Evolutionary conservation across 352 stramenopile species (phyloP), one percentile per base, ranked within the genome.

Genomic region (Bremia lactucae): DNA sequence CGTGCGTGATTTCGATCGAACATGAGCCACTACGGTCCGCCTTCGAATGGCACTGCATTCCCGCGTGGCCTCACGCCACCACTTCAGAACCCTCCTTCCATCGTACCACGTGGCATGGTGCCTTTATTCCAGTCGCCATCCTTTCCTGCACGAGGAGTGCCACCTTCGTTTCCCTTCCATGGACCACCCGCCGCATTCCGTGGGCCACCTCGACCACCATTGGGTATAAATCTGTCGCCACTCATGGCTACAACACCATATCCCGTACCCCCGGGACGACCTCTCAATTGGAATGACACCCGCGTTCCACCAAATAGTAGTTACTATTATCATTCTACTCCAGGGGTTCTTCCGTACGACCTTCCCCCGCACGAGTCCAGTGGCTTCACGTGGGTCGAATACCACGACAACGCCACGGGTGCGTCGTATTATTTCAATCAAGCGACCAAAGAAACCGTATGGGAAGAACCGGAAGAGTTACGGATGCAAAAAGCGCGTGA

Each of bases 361-460:
- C 20, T 49, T 7, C 69, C 69, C 0, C 6, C 45, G 16, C 36
- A 20, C 26, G n/a, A 33, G 14, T 25, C 13, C 36, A 24, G 25
- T 14, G 3, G 46, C 1, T 15, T 36, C 0, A 77, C 62, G 10
- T 92, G 79, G 79, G 47, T 82, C 19, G 72, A 92, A 45, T 92
- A 87, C 59, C 85, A 72, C 36, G 79, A 92, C 46, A 62, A 83
- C 34, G 51, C 60, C 1, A 86, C 59, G 7, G 72, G 73, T 2
- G 60, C 83, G 16, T 68, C 62, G 14, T 92, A 92, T 43, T 92
- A 88, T 62, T 87, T 86, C 58, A 77, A 92, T 49, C 79, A 65
- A 6, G 20, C 62, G 13, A 89, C 79, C 0, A 83, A 81, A 35
- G 60, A 65, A 19, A 85, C 66, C 11, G 78, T 87, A n/a, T 92